Conservation (phyloP, 345 rosid species). For the Euphorbia tirucalli region DNA sequence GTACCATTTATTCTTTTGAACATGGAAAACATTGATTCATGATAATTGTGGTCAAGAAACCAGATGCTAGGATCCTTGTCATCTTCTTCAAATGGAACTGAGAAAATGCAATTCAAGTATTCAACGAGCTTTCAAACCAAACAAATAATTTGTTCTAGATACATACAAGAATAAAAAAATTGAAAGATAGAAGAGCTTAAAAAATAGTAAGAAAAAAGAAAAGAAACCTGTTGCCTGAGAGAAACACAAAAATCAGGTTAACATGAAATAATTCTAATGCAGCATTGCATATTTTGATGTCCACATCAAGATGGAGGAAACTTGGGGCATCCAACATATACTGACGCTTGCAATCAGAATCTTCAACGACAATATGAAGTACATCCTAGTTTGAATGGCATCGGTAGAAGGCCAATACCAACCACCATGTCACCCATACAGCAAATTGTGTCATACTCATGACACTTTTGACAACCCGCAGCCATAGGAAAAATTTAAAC, state of each 20-base stretch:
- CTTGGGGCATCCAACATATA: neutral
- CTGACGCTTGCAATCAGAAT: neutral
- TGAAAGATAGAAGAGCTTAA: neutral
- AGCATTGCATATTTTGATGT: neutral
- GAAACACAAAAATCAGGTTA: neutral
- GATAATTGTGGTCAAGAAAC: constrained; percentile 97
- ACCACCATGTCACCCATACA: neutral
- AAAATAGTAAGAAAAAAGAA: neutral
- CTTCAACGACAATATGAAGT: neutral
- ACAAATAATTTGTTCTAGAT: neutral
- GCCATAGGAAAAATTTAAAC: neutral
- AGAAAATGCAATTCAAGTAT: neutral
- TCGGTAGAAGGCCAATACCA: neutral
- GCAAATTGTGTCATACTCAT: neutral
- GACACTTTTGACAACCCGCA: neutral
- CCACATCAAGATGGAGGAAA: neutral
- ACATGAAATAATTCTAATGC: neutral
- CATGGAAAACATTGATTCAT: constrained; percentile 92
- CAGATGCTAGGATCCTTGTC: constrained; percentile 84
- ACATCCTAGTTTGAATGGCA: neutral
- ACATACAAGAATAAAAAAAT: neutral
- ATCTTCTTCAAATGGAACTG: constrained; percentile 97
- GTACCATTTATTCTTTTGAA: constrained; percentile 92
- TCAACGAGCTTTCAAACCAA: neutral
- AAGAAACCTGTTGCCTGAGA: neutral